Evolutionary conservation across 257 asterid species (phyloP), one percentile per base, ranked within the genome.

Genomic region (Lantana camara): DNA sequence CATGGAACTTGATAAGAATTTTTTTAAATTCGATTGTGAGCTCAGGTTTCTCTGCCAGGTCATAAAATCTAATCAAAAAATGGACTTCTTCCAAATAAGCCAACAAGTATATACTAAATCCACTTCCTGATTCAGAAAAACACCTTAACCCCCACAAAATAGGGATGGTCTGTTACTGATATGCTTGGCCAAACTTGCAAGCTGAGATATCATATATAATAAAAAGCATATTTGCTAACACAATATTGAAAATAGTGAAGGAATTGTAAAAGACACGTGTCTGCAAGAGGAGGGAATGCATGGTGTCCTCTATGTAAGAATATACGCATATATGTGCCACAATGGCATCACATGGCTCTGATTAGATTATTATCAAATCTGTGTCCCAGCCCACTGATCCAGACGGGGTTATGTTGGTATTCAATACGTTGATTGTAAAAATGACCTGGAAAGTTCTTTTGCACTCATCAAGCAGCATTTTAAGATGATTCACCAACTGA

Each of bases 391-490:
- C 40, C 20, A 53, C 22, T 15, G 22, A 32, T 16, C 45, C 45
- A 44, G 17, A 42, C 9, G 20, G 27, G 16, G 10, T 16, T 3
- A 60, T 4, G 23, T 34, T 67, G 41, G 27, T 47, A 2, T 27
- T 13, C 13, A 37, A 64, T 19, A 57, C 10, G 57, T 44, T 49
- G 40, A 40, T 19, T 50, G 41, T 63, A 73, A 49, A 69, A 73
- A 50, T 63, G 52, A 90, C 99, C 97, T 83, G 97, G 80, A 90
- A 93, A 44, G 86, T 74, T 70, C 95, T 75, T 79, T 84, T 93
- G 87, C 96, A 93, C 68, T 93, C 99, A 64, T 93, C 99, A 56
- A 93, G 94, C 78, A 88, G 73, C 88, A 90, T 73, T 69, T 84
- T 90, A 57, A 93, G 94, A 78, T 82, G 95, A 88, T 93, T 87